phyloP scores from a whole-genome alignment of 1,284 basidiomycete species.

The Ustilago crameri region DNA sequence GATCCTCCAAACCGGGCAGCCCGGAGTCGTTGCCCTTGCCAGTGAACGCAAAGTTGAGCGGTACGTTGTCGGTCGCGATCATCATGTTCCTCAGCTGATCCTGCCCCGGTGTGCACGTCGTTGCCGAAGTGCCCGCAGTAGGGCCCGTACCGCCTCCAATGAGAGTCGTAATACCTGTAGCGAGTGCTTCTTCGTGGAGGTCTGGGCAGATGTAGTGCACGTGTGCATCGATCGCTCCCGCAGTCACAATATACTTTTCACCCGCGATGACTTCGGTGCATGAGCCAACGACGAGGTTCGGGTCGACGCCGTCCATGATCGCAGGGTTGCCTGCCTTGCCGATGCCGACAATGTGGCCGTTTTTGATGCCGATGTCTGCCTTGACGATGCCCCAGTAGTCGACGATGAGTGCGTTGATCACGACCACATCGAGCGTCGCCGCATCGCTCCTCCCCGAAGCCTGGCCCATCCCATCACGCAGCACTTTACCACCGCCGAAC shows the following conservation, averaged over 20 bases:
- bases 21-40: slow-evolving; percentile 86
- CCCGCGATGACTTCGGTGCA: slow-evolving; percentile 80
- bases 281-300: slow-evolving; percentile 71
- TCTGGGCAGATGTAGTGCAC: slow-evolving; percentile 87
- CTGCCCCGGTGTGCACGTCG: slow-evolving; percentile 84
- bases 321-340: slow-evolving; percentile 98
- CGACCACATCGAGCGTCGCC: slow-evolving; percentile 86
- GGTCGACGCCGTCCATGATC: slow-evolving; percentile 84
- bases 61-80: slow-evolving; percentile 81
- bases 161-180: slow-evolving; percentile 70
- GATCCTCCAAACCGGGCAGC: slow-evolving; percentile 77
- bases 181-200: slow-evolving; percentile 75
- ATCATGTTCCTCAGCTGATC: slow-evolving; percentile 64
- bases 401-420: slow-evolving; percentile 92
- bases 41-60: slow-evolving; percentile 91
- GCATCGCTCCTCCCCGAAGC: slow-evolving; percentile 78
- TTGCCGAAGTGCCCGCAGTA: slow-evolving; percentile 87
- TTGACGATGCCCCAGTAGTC: slow-evolving; percentile 97
- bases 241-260: slow-evolving; percentile 91
- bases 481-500: slow-evolving; percentile 82
- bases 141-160: slow-evolving; percentile 82
- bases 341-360: slow-evolving; percentile 84
- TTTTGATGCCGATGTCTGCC: slow-evolving; percentile 95
- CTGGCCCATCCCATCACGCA: slow-evolving; percentile 75
- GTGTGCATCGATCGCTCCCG: slow-evolving; percentile 92